Evolutionary conservation across 139 green algal genomes (phyloP), one percentile per base, ranked within the genome.

Genomic region (Closterium sp.): DNA sequence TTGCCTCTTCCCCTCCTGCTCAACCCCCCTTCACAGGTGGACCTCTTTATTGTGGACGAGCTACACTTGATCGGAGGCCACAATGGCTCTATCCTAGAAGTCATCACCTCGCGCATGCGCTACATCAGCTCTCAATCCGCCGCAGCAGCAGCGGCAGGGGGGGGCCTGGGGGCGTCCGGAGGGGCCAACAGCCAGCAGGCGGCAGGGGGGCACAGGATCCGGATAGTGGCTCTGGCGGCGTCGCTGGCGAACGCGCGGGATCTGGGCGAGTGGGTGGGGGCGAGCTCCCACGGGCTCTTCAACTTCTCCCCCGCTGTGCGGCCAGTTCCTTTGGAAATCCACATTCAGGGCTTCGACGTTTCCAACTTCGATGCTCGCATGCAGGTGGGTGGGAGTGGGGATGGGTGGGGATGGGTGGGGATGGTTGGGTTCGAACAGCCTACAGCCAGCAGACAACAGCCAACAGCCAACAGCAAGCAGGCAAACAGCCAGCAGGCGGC

Each of bases 241-340:
- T 97, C 94, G 31, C 95, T 99, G 45, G 98, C 98, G 32, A 99
- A 99, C 94, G 98, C 98, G 27, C 97, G 96, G 91, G 98, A 99
- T 93, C 89, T 99, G 89, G 98, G 97, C n/a, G 98, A 99, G 92
- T 99, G 98, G 98, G 95, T 99, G 85, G 98, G 98, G n/a, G 97
- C 96, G 27, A 95, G 95, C 32, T 90, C 92, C 5, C 96, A 98
- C 89, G 95, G 93, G 50, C 95, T 98, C 1, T 99, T 99, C 95
- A 98, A 98, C 96, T 99, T 99, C 95, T 95, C 96, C 13, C 97
- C 98, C 22, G 95, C 94, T 92, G 97, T 97, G 62, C 95, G 98
- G n/a, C 98, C 98, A 4, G 97, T 99, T 32, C 98, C 98, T 6
- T 95, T 99, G 89, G 97, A 99, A 90, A 97, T 99, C 85, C 95